A percentile compares a stretch with the other conserved stretches of the same genome.
Evolutionary conservation across 2,329 filamentous ascomycete species (phyloP).

Genomic region (Trichoderma breve): DNA sequence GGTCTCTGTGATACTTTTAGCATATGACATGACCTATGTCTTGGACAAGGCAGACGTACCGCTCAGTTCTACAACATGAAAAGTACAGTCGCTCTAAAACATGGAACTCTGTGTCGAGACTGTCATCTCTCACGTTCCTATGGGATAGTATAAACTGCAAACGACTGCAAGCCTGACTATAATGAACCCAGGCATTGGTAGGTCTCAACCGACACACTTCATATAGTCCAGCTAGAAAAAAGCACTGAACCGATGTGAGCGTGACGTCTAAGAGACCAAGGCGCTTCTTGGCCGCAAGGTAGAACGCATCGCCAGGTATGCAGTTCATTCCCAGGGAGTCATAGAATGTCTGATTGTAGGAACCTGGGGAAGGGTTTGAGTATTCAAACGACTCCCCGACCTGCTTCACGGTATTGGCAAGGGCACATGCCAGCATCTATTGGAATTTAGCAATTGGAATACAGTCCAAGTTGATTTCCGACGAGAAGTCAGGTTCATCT

Average conservation of each 20-base stretch:
- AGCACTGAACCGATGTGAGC: background rate
- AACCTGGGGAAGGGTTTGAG: background rate
- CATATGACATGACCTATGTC: background rate
- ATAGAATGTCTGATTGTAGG: background rate
- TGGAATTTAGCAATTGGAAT: background rate
- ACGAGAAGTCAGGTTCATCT: background rate
- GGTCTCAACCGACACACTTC: background rate
- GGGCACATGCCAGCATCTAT: background rate
- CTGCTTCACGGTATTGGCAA: background rate
- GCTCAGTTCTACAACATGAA: background rate
- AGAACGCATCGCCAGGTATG: background rate
- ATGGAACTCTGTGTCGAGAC: background rate
- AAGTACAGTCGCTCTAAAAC: background rate
- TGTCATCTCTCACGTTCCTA: background rate
- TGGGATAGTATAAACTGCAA: background rate
- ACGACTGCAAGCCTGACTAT: background rate
- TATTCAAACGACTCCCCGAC: background rate
- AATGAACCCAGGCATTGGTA: background rate
- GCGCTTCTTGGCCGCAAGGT: background rate
- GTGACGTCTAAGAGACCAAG: background rate
- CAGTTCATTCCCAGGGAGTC: background rate
- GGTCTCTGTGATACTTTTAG: background rate
- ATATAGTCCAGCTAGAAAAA: background rate
- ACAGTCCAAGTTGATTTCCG: background rate
- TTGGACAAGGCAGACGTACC: background rate